phyloP scores from a whole-genome alignment of 2,329 filamentous ascomycete species.

The Scedosporium apiospermum region DNA sequence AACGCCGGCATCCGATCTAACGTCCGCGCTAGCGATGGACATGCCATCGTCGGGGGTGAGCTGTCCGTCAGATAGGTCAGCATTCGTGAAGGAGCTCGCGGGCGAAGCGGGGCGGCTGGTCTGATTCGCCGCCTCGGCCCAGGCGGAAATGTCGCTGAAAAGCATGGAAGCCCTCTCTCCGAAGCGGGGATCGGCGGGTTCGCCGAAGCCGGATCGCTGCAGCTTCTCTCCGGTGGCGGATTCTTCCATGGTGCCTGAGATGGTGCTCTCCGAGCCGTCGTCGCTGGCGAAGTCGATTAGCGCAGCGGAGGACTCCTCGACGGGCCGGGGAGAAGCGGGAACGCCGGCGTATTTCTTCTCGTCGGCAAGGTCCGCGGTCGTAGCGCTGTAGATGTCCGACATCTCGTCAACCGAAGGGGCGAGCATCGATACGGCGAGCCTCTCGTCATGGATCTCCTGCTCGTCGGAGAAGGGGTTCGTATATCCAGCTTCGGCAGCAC shows the following conservation, averaged over 20 bases:
- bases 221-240: neutral
- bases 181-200: neutral
- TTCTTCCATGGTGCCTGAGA: constrained; percentile 11
- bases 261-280: constrained; percentile 9
- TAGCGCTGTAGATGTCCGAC: constrained; percentile 50
- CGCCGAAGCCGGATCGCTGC: neutral
- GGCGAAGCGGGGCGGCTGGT: neutral
- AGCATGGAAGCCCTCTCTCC: neutral
- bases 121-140: neutral
- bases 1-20: neutral
- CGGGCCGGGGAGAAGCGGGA: constrained; percentile 9
- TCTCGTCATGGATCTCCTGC: constrained; percentile 40
- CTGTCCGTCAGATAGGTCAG: constrained; percentile 13
- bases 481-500: constrained; percentile 21
- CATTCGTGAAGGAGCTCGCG: constrained; percentile 1
- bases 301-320: constrained; percentile 10
- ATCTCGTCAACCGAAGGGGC: constrained; percentile 35
- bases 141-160: constrained; percentile 12
- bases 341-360: constrained; percentile 14
- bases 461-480: constrained; percentile 53
- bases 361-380: constrained; percentile 29
- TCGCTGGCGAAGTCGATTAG: constrained; percentile 23
- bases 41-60: constrained; percentile 35
- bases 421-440: constrained; percentile 24
- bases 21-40: neutral